Conservation (phyloP, 2,329 filamentous ascomycete species). For the Fusarium hainanense region DNA sequence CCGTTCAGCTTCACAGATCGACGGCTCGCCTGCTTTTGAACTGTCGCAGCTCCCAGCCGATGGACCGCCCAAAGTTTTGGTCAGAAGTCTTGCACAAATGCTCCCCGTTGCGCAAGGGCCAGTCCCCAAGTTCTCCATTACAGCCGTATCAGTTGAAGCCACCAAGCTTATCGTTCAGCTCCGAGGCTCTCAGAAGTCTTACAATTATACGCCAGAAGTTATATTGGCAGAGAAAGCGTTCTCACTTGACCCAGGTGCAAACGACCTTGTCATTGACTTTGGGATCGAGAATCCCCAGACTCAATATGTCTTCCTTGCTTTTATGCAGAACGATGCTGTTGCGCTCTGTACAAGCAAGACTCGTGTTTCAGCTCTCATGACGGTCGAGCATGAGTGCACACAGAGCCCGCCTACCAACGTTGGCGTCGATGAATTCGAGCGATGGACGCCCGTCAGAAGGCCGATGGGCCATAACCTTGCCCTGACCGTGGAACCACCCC, state of each 20-base stretch:
- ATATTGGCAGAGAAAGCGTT: conserved; percentile 4
- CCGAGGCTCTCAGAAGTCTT: not conserved
- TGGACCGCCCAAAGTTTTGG: conserved; percentile 9
- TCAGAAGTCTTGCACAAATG: conserved; percentile 20
- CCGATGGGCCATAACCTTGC: conserved; percentile 13
- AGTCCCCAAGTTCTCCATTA: conserved; percentile 2
- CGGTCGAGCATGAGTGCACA: conserved; percentile 12
- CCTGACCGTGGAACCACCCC: not conserved
- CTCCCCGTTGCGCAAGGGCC: not conserved
- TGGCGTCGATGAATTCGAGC: conserved; percentile 13
- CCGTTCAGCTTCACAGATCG: not conserved
- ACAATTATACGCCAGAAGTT: conserved; percentile 14
- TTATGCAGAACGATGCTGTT: conserved; percentile 10
- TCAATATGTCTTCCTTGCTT: conserved; percentile 15
- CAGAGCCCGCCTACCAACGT: conserved; percentile 10
- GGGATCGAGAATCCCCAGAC: conserved; percentile 9
- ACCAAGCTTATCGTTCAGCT: not conserved
- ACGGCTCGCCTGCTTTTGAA: not conserved
- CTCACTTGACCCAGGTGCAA: not conserved
- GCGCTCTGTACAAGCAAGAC: conserved; percentile 10
- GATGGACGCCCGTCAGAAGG: conserved; percentile 12
- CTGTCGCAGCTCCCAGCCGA: not conserved
- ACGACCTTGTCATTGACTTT: conserved; percentile 8
- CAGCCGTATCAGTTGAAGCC: conserved; percentile 4
- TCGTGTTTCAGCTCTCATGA: conserved; percentile 18